phyloP scores from a whole-genome alignment of 164 flowering plant genomes.

The Umbilicus rupestris region DNA sequence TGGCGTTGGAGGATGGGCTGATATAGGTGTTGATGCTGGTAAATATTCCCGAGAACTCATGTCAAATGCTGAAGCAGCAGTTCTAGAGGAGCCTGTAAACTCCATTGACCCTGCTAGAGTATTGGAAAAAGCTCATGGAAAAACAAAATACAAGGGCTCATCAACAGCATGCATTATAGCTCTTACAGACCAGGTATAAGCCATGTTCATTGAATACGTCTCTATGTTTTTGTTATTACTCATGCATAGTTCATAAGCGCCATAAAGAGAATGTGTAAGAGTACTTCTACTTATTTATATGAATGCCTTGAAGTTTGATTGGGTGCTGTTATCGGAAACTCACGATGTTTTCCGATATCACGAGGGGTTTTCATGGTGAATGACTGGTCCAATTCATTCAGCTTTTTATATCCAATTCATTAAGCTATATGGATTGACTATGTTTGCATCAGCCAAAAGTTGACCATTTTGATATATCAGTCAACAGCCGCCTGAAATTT shows the following conservation, averaged over 20 bases:
- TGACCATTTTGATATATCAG: not conserved
- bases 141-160: slow-evolving; percentile 80
- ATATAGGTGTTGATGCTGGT: slow-evolving; percentile 76
- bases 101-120: slow-evolving; percentile 84
- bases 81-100: slow-evolving; percentile 76
- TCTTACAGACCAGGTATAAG: slow-evolving; percentile 68
- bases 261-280: no score
- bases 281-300: not conserved
- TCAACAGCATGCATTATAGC: slow-evolving; percentile 95
- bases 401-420: no score
- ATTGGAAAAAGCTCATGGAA: slow-evolving; percentile 76
- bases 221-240: not conserved
- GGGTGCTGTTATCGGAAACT: no score
- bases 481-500: not conserved
- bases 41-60: slow-evolving; percentile 78
- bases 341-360: no score
- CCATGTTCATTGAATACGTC: not conserved
- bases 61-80: slow-evolving; percentile 71
- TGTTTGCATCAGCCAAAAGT: not conserved
- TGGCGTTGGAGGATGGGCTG: slow-evolving; percentile 99
- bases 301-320: not conserved
- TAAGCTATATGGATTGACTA: not conserved
- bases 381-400: no score
- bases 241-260: no score
- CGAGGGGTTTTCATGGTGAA: no score